Percentiles rank a stretch among this genome's conserved stretches.
Conservation (phyloP, 257 asterid species). For the Capsicum rhomboideum region DNA sequence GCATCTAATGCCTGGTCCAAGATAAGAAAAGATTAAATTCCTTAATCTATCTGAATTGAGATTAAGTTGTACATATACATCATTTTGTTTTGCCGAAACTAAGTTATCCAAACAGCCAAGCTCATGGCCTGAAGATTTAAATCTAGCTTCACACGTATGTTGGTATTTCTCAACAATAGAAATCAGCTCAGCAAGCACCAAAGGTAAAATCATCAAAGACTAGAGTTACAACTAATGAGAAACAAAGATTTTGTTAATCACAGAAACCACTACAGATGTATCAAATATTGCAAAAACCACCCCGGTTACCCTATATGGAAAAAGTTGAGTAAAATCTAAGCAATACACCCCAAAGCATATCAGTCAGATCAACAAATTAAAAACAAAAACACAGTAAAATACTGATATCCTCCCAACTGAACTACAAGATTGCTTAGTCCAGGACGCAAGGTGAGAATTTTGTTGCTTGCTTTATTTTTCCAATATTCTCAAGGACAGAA, state of each 20-base stretch:
- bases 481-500: background rate
- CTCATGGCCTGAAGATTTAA: background rate
- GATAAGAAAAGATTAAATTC: background rate
- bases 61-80: background rate
- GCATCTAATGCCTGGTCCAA: conserved; percentile 81
- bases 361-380: background rate
- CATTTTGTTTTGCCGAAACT: background rate
- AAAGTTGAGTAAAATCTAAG: background rate
- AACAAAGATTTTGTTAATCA: background rate
- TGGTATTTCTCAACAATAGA: background rate
- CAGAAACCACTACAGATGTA: background rate
- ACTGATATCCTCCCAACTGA: background rate
- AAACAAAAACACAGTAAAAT: background rate
- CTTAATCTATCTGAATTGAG: background rate
- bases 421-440: background rate
- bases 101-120: background rate
- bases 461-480: background rate
- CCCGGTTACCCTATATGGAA: background rate
- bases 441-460: background rate
- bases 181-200: background rate
- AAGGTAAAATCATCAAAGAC: too few relatives aligned
- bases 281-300: background rate
- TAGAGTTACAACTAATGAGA: background rate
- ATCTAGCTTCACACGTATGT: background rate
- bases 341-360: background rate